Base-by-base conservation (phyloP, 495 filamentous ascomycete species). In the Xylaria intraflava region DNA sequence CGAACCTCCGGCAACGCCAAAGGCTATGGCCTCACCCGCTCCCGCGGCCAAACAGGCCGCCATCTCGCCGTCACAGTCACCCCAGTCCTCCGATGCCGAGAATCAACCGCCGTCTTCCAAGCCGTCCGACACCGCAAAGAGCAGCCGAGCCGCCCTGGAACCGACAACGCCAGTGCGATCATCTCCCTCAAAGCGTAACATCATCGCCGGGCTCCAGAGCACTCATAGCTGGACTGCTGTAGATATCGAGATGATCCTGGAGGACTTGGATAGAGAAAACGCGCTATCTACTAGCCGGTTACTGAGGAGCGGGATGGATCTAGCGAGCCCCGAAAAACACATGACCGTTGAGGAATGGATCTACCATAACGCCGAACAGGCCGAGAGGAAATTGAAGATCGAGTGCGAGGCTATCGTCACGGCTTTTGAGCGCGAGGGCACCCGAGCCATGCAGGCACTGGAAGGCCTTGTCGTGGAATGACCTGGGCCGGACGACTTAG, bases 311-410 rank as follows among this genome's bases (percentile, higher is more conserved):
- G 75, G 72, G 11, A 61, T 53, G 23, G 77, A 78, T n/a, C 67
- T 98, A 56, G 84, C 81, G 1, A 86, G 76, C 55, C 83, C 83
- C 0, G 92, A 96, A 73, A 89, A 86, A 74, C 79, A 79, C 35
- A 91, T 98, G 89, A 89, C 83, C 0, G 89, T 97, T 2, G 88
- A 94, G 65, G 84, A 95, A 68, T 98, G 93, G 93, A 84, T 98
- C 40, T 72, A 78, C 48, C 81, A 79, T 71, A 92, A 90, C 63
- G 91, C 92, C 4, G 78, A 78, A 59, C 73, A 82, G 56, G 89
- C 85, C 1, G 90, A 96, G 71, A 81, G 86, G 62, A 83, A 81
- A 62, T 66, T 97, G 50, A 86, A 83, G 59, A 65, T 71, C 29
- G 87, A 92, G 66, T 95, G 89, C 64, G 91, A 97, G 72, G 68